These are phyloP conservation scores for Wakefieldia striispora DNA, from an alignment of 768 basidiomycete species.

Conservation along the genomic window DNA sequence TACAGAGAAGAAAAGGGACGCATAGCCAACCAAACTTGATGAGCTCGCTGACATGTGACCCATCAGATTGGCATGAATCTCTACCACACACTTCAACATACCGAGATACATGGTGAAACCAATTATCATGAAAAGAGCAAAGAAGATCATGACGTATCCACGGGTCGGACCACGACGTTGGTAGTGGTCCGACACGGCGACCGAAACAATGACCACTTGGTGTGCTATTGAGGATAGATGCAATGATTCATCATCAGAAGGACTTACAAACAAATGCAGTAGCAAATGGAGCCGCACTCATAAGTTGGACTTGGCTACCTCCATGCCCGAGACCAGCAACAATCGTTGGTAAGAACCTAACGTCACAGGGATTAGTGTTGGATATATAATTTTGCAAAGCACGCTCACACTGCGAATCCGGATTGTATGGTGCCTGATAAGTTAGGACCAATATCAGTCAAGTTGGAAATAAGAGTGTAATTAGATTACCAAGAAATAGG, in stretches of 20 bases:
- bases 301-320: conserved; percentile 52
- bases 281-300: conserved; percentile 57
- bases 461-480: neutral
- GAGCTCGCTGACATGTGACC: conserved; percentile 8
- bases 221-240: neutral
- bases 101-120: conserved; percentile 1
- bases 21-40: conserved; percentile 47
- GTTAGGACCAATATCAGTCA: neutral
- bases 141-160: conserved; percentile 45
- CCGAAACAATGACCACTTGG: conserved; percentile 37
- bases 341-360: conserved; percentile 70
- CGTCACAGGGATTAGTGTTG: conserved; percentile 34
- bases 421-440: conserved; percentile 7
- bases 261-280: conserved; percentile 44
- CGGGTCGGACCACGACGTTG: too few relatives aligned
- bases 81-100: neutral
- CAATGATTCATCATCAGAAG: neutral
- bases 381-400: conserved; percentile 1
- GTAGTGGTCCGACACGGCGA: conserved; percentile 53
- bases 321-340: conserved; percentile 59
- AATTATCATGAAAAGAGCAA: conserved; percentile 41
- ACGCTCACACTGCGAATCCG: conserved; percentile 22
- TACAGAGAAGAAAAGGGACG: conserved; percentile 54
- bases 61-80: neutral
- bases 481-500: conserved; percentile 50